Conservation (phyloP, 371 early-diverging fungal species). For the Mucor velutinosus region DNA sequence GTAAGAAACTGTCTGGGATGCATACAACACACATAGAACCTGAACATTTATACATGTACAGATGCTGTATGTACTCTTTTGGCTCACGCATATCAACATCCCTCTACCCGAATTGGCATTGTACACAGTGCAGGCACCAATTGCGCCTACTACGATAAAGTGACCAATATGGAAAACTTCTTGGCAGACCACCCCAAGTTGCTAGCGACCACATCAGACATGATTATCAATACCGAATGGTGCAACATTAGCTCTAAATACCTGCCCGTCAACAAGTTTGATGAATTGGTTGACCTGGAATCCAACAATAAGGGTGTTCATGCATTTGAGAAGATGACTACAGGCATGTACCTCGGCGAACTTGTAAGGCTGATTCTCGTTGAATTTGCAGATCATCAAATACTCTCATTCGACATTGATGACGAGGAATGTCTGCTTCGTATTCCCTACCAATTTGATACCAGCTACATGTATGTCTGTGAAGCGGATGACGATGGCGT, state of each 20-base stretch:
- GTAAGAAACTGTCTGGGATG: conserved; percentile 15
- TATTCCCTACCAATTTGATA: conserved; percentile 76
- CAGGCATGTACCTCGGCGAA: conserved; percentile 95
- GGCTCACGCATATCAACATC: conserved; percentile 85
- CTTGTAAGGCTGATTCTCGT: conserved; percentile 77
- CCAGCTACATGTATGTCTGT: conserved; percentile 74
- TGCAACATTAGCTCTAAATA: conserved; percentile 66
- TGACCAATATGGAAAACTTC: conserved; percentile 35
- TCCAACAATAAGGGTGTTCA: conserved; percentile 77
- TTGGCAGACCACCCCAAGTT: background rate
- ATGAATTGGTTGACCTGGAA: conserved; percentile 74
- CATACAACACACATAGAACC: background rate
- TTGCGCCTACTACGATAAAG: conserved; percentile 78
- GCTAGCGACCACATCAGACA: conserved; percentile 42
- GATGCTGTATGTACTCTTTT: conserved; percentile 94
- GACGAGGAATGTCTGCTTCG: conserved; percentile 42
- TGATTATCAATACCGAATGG: conserved; percentile 93
- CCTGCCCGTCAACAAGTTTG: conserved; percentile 82
- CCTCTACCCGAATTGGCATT: conserved; percentile 85
- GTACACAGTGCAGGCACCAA: conserved; percentile 96
- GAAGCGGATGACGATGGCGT: conserved; percentile 39
- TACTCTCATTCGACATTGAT: conserved; percentile 62
- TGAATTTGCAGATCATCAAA: conserved; percentile 68
- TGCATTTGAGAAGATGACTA: conserved; percentile 92
- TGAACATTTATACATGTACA: conserved; percentile 1